Evolutionary conservation across 2,329 filamentous ascomycete genomes (phyloP), one percentile per base, ranked within the genome.

Genomic region (Sclerotinia sclerotiorum): DNA sequence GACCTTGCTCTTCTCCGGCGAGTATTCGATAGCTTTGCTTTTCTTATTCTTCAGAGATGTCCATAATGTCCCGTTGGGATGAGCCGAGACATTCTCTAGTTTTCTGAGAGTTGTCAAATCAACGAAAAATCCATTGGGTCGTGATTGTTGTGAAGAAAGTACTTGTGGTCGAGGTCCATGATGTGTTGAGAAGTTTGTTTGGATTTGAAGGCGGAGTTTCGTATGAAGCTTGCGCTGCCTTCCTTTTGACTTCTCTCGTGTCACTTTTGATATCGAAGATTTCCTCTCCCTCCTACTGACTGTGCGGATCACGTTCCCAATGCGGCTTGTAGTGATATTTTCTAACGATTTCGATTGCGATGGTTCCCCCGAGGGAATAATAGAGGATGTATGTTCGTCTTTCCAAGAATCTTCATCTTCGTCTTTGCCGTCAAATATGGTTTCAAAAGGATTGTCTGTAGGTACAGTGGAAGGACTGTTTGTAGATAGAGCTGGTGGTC

Each of bases 121-220:
- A 19, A 85, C 85, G 65, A 78, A 78, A 27, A 69, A 65, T 44
- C 73, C 74, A 51, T 68, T 61, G 5, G 64, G 52, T 51, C 68
- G 67, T 35, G 71, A 63, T 72, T 70, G 63, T 67, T 73, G 69
- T 46, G 79, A 76, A 39, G 81, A 79, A 46, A 79, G 79, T 17
- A 81, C 76, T 78, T 61, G 69, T 42, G 82, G 76, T 76, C 82
- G 72, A 77, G 85, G 76, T 82, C 82, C 70, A 78, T 81, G 70
- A 24, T 73, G 58, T 75, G 80, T 72, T 44, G 86, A 81, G 81
- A 92, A 89, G 75, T 89, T 88, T 2, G 90, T 93, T 71, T 92
- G 87, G 27, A 93, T 77, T 71, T 82, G 88, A 75, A 91, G 90
- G 17, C 88, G 88, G 11, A 85, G 85, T 78, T 84, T 83, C 68